Conservation (phyloP, 306 rosid species). For the Quercus agrifolia region DNA sequence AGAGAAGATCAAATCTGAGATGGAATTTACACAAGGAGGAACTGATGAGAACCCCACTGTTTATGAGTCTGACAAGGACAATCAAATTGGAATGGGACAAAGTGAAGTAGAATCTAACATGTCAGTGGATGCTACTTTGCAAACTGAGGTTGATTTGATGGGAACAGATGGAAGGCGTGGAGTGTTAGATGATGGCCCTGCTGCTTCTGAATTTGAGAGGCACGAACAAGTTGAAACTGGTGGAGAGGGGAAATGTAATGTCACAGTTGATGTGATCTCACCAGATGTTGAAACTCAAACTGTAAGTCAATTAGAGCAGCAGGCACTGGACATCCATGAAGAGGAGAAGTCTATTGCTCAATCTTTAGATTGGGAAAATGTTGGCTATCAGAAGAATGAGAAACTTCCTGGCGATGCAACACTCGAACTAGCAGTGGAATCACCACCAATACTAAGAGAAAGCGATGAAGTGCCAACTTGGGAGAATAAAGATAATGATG, state of each 20-base stretch:
- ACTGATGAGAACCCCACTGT: background rate
- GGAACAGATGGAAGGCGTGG: background rate
- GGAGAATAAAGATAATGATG: background rate
- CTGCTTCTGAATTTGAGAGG: background rate
- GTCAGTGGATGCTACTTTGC: background rate
- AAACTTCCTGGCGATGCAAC: background rate
- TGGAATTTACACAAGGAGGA: background rate
- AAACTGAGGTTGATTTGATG: background rate
- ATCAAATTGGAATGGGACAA: background rate
- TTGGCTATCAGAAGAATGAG: no score
- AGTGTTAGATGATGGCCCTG: background rate
- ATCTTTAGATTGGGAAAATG: no score
- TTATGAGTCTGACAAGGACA: background rate
- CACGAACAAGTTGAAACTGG: background rate
- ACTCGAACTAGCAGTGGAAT: background rate
- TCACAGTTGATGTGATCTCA: background rate
- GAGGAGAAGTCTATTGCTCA: background rate
- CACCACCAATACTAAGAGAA: background rate
- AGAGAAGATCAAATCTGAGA: background rate
- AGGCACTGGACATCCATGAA: background rate
- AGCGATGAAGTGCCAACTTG: background rate
- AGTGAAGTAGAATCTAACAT: background rate
- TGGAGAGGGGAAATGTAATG: background rate
- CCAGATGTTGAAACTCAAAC: background rate
- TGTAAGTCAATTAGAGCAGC: background rate